Base-by-base conservation (phyloP, 2,329 filamentous ascomycete species). In the Arthrinium phaeospermum region DNA sequence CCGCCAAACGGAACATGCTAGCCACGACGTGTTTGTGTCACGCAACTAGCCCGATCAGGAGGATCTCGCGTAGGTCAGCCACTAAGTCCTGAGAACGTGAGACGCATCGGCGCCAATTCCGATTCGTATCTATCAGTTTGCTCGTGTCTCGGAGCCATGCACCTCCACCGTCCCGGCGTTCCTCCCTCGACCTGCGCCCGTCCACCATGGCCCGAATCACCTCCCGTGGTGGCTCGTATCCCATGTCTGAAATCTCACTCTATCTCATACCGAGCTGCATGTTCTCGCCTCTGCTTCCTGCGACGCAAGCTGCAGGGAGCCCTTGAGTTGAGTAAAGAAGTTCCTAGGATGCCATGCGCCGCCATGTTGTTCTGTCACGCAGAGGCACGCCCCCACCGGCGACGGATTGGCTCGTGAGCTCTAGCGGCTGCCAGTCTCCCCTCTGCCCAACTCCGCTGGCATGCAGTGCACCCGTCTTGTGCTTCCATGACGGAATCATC, bases 121-220 rank as follows among this genome's bases (percentile, higher is more conserved):
- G 53, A 37, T 64, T 37, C 53, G 30, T 34, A 61, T 22, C n/a
- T 37, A 41, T 41, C 34, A 19, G 57, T 64, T 64, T 64, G 57
- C 30, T 64, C 34, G 10, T 34, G 57, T 64, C 57, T 64, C 57
- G 57, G 57, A 14, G 57, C 57, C 57, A 64, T 41, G 34, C 57
- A 64, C 57, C 16, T 37, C n/a, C 34, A 41, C 57, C 3, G 19
- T 64, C 10, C 34, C 57, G 34, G 19, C 30, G 22, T 22, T 41
- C 41, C 14, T 30, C 49, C 41, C 14, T 30, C 49, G 24, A 30
- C 24, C 13, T 30, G 49, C 14, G 53, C 10, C 51, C 51, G 37
- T 41, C 16, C 24, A 57, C 3, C 51, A 30, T 27, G 5, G 27
- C 7, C 6, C 3, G 24, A 1, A 34, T 57, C 16, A 1, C 51